phyloP scores from a whole-genome alignment of 1,139 yeast genomes.

The Suhomyces taliae region DNA sequence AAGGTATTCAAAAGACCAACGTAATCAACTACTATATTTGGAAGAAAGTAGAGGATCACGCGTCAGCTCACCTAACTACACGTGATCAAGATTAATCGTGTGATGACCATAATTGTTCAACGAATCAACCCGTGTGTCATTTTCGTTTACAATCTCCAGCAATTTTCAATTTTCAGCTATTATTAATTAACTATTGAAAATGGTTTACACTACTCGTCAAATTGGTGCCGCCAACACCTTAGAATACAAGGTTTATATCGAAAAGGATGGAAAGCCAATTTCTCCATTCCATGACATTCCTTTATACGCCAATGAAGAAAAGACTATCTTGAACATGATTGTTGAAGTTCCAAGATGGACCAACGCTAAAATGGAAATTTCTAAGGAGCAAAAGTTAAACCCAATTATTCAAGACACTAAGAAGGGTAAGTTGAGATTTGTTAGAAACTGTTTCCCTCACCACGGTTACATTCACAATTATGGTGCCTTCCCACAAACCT shows the following conservation, averaged over 20 bases:
- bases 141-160: not conserved
- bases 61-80: constrained; percentile 5
- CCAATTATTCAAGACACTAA: constrained; percentile 94
- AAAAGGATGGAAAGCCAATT: constrained; percentile 53
- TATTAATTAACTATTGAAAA: constrained; percentile 18
- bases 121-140: not conserved
- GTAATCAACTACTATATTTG: constrained; percentile 14
- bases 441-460: constrained; percentile 92
- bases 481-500: constrained; percentile 98
- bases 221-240: constrained; percentile 90
- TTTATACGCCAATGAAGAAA: constrained; percentile 60
- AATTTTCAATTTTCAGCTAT: not conserved
- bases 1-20: constrained; percentile 4
- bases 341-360: constrained; percentile 97
- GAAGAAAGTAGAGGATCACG: constrained; percentile 8
- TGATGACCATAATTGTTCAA: not conserved
- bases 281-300: constrained; percentile 93
- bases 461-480: constrained; percentile 95
- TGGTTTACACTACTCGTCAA: constrained; percentile 79
- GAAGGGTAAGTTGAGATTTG: constrained; percentile 83
- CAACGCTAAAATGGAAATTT: constrained; percentile 89
- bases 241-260: constrained; percentile 82
- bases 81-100: constrained; percentile 4
- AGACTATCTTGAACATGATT: constrained; percentile 76
- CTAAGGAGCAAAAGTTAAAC: constrained; percentile 70